Percentiles rank a stretch among this genome's conserved stretches.
These are phyloP conservation scores for Neurospora sp. DNA, from an alignment of 495 filamentous ascomycete genomes.

Conservation along the genomic window DNA sequence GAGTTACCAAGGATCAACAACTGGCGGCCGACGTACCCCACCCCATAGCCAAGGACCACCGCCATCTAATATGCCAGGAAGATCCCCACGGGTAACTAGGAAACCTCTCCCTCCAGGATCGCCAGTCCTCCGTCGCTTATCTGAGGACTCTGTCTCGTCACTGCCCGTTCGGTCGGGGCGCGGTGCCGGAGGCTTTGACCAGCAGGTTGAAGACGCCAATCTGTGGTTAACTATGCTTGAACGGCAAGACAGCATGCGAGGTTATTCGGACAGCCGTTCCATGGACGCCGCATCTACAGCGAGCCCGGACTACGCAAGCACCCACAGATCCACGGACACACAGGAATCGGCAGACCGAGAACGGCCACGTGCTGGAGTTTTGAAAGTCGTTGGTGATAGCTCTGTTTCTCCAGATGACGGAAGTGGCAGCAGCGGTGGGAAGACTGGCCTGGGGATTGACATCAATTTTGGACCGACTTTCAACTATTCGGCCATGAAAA, in stretches of 20 bases:
- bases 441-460: slow-evolving; percentile 20
- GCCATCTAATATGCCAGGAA: slow-evolving; percentile 16
- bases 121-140: slow-evolving; percentile 27
- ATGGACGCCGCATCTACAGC: slow-evolving; percentile 40
- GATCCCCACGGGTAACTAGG: slow-evolving; percentile 28
- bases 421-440: neutral
- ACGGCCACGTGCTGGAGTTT: slow-evolving; percentile 65
- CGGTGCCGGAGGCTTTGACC: slow-evolving; percentile 53
- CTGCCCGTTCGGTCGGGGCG: slow-evolving; percentile 20
- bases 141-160: slow-evolving; percentile 15
- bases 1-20: slow-evolving; percentile 18
- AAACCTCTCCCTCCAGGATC: slow-evolving; percentile 54
- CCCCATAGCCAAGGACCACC: slow-evolving; percentile 15
- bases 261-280: slow-evolving; percentile 30
- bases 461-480: slow-evolving; percentile 86
- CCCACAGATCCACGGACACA: slow-evolving; percentile 54
- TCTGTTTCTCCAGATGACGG: slow-evolving; percentile 20
- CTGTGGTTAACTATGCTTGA: slow-evolving; percentile 22
- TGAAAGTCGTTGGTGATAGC: slow-evolving; percentile 64
- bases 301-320: slow-evolving; percentile 59
- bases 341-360: slow-evolving; percentile 45
- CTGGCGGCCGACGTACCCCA: slow-evolving; percentile 25
- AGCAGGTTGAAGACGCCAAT: slow-evolving; percentile 52
- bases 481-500: slow-evolving; percentile 42
- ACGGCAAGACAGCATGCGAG: slow-evolving; percentile 27